Conservation (phyloP, 1,139 yeast species). For the Keqinozyma sinolaborantium region DNA sequence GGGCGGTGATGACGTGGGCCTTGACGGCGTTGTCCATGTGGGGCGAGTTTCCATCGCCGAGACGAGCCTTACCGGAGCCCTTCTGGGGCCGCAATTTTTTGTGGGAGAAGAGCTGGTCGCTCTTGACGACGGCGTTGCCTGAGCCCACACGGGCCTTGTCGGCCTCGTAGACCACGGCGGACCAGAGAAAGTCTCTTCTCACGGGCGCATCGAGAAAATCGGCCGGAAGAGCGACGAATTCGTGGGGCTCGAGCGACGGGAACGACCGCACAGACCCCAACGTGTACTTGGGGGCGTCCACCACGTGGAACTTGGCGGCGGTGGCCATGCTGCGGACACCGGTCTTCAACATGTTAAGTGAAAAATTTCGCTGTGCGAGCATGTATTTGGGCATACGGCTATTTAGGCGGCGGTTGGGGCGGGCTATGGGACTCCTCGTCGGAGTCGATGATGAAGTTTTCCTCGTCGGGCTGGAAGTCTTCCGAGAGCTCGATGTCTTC, state of each 20-base stretch:
- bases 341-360: constrained; percentile 19
- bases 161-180: constrained; percentile 89
- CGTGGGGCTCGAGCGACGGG: constrained; percentile 84
- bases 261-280: constrained; percentile 79
- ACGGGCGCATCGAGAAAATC: constrained; percentile 66
- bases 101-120: constrained; percentile 83
- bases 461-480: constrained; percentile 13
- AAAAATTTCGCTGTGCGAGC: constrained; percentile 5
- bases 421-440: constrained; percentile 35
- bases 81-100: constrained; percentile 84
- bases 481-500: constrained; percentile 14
- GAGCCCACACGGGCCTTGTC: constrained; percentile 89
- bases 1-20: constrained; percentile 88
- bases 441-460: constrained; percentile 37
- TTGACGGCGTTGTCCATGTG: constrained; percentile 85
- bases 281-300: constrained; percentile 67
- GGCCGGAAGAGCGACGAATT: constrained; percentile 72
- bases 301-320: constrained; percentile 23
- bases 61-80: constrained; percentile 93
- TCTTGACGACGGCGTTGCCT: constrained; percentile 79
- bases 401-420: constrained; percentile 1
- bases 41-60: constrained; percentile 95
- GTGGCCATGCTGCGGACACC: constrained; percentile 33
- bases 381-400: constrained; percentile 5
- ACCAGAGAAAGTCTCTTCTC: constrained; percentile 91